Evolutionary conservation across 345 rosid species (phyloP), one percentile per base, ranked within the genome.

Genomic region (Lepidium aucheri): DNA sequence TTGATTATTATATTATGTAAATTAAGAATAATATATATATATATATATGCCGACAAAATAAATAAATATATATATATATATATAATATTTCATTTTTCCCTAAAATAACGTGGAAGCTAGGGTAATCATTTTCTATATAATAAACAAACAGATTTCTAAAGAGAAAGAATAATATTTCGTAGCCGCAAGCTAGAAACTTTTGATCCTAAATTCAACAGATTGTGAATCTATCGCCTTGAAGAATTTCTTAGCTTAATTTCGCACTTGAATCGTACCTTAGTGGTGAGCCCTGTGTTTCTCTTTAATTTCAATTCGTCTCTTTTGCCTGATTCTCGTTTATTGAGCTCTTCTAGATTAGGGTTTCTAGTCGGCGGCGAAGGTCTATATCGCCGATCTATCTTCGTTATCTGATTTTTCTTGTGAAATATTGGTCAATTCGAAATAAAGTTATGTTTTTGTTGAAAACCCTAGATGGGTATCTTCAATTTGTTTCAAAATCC

Each of bases 151-250:
- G 5, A 44, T 49, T 9, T 49, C 49, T 40, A 8, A 52, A 69
- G 35, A 38, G 3, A 0, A 0, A 4, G 39, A 26, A 32, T 26
- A 60, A 10, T 0, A 15, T 35, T 60, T 54, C 16, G 69, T 68
- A 53, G 75, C 69, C 75, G 75, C 68, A 52, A 55, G 56, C 74
- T 52, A 6, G 4, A 52, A 44, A 62, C 63, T 9, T 28, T 60
- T 60, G 45, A 42, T 60, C 53, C 54, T 46, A 35, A 53, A 20
- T 34, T 50, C 11, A 22, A 51, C 3, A 41, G 46, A 36, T 34
- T 36, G 8, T 12, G 14, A 63, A 71, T 45, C 56, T 53, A 34
- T 45, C 57, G 9, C 42, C 9, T 53, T 13, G 0, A n/a, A 22
- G 6, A 4, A 10, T 33, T 68, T 33, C 60, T 24, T 54, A 44